Evolutionary conservation across 192 early-diverging fungal genomes (phyloP), one percentile per base, ranked within the genome.

Genomic region (Podila verticillata): DNA sequence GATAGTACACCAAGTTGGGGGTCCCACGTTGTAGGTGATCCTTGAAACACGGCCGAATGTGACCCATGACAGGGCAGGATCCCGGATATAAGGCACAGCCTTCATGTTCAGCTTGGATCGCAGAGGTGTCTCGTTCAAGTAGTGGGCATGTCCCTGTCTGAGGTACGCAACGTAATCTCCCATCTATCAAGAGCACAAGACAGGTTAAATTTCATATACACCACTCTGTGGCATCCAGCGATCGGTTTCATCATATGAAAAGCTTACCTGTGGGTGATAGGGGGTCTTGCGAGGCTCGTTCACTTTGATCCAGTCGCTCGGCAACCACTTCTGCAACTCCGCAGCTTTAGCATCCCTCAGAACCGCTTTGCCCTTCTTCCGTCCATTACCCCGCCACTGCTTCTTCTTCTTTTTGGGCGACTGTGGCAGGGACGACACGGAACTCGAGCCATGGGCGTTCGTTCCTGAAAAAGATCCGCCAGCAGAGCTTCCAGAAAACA

Each of bases 11-110:
- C 84, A 91, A 0, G 90, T 85, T 4, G 92, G 93, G 9, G 92
- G 93, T 0, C 93, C 93, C 10, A 93, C 91, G 8, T 83, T 75
- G 81, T 91, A 94, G 28, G 81, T 78, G 63, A 91, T 77, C 28
- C 82, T 72, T 2, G 79, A 75, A 1, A 94, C 88, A 22, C 83
- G 84, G 10, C 86, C 91, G 84, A 90, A 93, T 5, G 83, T 85
- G 0, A 89, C 85, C 57, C 77, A 80, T 7, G 70, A 65, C 24
- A 80, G 26, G 2, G 39, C 31, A 7, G 70, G 62, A 24, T 80
- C 77, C 57, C 72, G 71, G 39, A 67, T 68, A 51, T 63, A 80
- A 3, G 77, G 77, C 4, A 65, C 77, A 9, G 63, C 44, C 47
- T 80, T 80, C 13, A 72, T 54, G 48, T 80, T 64, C 19, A 80